These are phyloP conservation scores for Cryptococcus sp. DNA, from an alignment of 1,284 basidiomycete species.

Conservation along the genomic window DNA sequence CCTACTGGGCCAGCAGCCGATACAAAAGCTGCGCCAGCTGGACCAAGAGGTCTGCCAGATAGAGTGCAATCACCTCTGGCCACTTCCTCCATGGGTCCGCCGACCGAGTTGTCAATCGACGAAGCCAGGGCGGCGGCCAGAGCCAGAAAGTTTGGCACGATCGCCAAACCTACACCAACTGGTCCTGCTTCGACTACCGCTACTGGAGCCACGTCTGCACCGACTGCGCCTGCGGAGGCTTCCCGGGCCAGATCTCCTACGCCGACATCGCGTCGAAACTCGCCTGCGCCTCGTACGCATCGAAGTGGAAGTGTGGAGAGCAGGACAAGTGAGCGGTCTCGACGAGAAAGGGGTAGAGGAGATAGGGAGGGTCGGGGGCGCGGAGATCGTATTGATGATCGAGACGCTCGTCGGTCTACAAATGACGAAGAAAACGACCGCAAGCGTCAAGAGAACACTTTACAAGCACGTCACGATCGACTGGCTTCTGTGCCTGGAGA, in stretches of 20 bases:
- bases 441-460: conserved; percentile 22
- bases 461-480: conserved; percentile 24
- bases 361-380: conserved; percentile 5
- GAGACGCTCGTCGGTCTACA: neutral
- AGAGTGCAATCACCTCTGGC: conserved; percentile 6
- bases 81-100: conserved; percentile 33
- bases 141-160: conserved; percentile 36
- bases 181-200: neutral
- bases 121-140: conserved; percentile 40
- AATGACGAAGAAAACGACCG: conserved; percentile 18
- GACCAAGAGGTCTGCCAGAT: conserved; percentile 2
- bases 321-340: conserved; percentile 33
- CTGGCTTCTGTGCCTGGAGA: conserved; percentile 6
- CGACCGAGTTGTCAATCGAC: conserved; percentile 30
- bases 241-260: conserved; percentile 14
- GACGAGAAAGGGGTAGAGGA: conserved; percentile 19
- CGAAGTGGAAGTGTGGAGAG: conserved; percentile 45
- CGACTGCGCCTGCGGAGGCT: conserved; percentile 1
- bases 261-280: conserved; percentile 9
- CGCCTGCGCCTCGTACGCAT: conserved; percentile 13
- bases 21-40: conserved; percentile 1
- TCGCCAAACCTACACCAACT: conserved; percentile 20
- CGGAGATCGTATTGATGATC: neutral
- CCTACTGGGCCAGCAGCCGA: conserved; percentile 13
- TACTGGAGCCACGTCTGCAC: neutral